Evolutionary conservation across 139 green algal genomes (phyloP).

Genomic region (Chlamydomonas sp.): DNA sequence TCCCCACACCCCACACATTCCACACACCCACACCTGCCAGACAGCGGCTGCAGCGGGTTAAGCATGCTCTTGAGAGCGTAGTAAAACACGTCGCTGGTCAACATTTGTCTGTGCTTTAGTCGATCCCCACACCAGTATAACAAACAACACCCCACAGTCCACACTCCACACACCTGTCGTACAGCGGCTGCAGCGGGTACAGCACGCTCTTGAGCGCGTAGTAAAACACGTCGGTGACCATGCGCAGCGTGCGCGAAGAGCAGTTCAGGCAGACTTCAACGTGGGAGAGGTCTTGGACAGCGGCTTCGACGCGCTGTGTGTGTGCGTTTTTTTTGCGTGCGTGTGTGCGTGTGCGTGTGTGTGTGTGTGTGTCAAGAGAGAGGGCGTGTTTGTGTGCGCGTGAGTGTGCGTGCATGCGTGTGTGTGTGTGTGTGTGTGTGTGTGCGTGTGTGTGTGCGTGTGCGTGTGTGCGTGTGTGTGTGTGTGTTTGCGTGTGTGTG

Average conservation of each 20-base stretch:
- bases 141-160: conserved; percentile 1
- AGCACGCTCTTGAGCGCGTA: conserved; percentile 79
- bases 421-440: too few species aligned
- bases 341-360: too few species aligned
- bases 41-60: conserved; percentile 80
- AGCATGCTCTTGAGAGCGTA: conserved; percentile 79
- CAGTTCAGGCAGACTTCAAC: conserved; percentile 87
- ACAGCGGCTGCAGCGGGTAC: conserved; percentile 80
- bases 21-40: conserved; percentile 43
- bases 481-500: too few species aligned
- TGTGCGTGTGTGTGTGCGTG: too few species aligned
- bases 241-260: conserved; percentile 59
- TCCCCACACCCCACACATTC: neutral
- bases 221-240: conserved; percentile 61
- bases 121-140: too few species aligned
- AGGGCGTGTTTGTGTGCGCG: too few species aligned
- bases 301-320: conserved; percentile 50
- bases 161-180: conserved; percentile 45
- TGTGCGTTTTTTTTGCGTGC: too few species aligned
- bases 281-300: conserved; percentile 57
- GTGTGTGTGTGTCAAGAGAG: too few species aligned
- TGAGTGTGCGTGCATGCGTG: too few species aligned
- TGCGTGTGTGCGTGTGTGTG: too few species aligned
- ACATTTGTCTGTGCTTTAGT: too few species aligned
- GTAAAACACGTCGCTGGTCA: conserved; percentile 57